A percentile compares a stretch with the other conserved stretches of the same genome.
Evolutionary conservation across 768 basidiomycete genomes (phyloP).

Genomic region (Nidularia sp.): DNA sequence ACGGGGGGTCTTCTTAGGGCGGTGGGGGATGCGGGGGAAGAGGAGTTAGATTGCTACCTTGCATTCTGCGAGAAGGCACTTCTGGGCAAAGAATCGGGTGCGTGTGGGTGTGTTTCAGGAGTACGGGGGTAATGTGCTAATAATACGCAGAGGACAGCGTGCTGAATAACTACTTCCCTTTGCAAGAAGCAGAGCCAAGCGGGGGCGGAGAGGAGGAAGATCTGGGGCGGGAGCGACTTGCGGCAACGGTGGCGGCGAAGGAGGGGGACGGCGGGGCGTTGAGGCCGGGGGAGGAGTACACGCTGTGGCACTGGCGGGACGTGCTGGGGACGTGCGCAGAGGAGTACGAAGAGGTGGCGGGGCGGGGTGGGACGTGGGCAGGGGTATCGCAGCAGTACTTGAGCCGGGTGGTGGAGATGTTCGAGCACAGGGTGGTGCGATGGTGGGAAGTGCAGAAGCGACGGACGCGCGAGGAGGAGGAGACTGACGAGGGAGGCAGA

Average conservation of each 20-base stretch:
- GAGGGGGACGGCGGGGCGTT: constrained; percentile 8
- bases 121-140: no score
- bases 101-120: no score
- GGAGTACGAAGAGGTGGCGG: constrained; percentile 48
- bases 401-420: constrained; percentile 51
- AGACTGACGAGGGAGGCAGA: no score
- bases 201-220: not conserved
- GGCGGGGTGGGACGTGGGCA: constrained; percentile 46
- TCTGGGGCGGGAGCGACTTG: not conserved
- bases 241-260: constrained; percentile 8
- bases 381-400: constrained; percentile 55
- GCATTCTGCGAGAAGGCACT: constrained; percentile 59
- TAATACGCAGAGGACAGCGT: no score
- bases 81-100: no score
- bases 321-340: constrained; percentile 51
- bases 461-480: no score
- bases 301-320: constrained; percentile 67
- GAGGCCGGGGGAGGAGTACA: constrained; percentile 58
- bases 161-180: constrained; percentile 37
- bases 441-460: constrained; percentile 39
- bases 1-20: constrained; percentile 10
- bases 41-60: constrained; percentile 60
- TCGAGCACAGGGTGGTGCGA: constrained; percentile 58
- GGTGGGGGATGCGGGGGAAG: constrained; percentile 46
- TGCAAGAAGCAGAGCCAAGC: not conserved